These are phyloP conservation scores for Phytophthora cajani DNA, from an alignment of 352 stramenopile genomes.

Conservation along the genomic window DNA sequence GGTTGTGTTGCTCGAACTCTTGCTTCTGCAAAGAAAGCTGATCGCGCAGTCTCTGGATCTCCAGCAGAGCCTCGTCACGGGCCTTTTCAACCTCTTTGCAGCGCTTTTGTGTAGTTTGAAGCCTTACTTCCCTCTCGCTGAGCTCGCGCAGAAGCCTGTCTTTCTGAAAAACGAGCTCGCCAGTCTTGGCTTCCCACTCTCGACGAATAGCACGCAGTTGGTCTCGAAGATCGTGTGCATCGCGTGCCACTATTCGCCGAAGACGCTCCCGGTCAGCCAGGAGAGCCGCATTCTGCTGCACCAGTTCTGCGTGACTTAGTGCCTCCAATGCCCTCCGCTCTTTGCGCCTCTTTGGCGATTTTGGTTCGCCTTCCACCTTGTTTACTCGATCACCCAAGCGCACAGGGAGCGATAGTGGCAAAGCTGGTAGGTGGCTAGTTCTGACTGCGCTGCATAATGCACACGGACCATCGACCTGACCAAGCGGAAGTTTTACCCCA, in stretches of 20 bases:
- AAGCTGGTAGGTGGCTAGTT: conserved; percentile 11
- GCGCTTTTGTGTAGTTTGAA: conserved; percentile 27
- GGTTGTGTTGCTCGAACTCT: conserved; percentile 35
- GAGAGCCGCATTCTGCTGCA: conserved; percentile 44
- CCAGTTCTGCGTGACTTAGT: conserved; percentile 55
- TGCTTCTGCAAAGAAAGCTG: conserved; percentile 42
- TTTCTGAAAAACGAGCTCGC: conserved; percentile 47
- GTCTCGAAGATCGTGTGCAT: conserved; percentile 51
- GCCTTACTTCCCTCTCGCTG: conserved; percentile 13
- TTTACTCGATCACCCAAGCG: conserved; percentile 6
- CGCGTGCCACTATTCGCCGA: conserved; percentile 40
- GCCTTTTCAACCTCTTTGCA: conserved; percentile 36
- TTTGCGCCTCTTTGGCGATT: conserved; percentile 13
- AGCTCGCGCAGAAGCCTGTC: conserved; percentile 39
- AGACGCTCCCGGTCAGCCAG: conserved; percentile 56
- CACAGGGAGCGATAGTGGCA: conserved; percentile 5
- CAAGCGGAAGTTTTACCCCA: neutral
- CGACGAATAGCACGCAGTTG: conserved; percentile 45
- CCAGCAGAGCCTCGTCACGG: conserved; percentile 37
- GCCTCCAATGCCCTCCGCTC: conserved; percentile 18
- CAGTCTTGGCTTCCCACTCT: conserved; percentile 56
- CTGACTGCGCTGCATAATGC: conserved; percentile 23
- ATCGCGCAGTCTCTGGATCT: conserved; percentile 51
- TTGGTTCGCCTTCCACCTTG: conserved; percentile 1
- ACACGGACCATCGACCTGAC: conserved; percentile 5